Evolutionary conservation across 2,329 filamentous ascomycete species (phyloP).

Genomic region (Ophiocordyceps camponoti-leonardi): DNA sequence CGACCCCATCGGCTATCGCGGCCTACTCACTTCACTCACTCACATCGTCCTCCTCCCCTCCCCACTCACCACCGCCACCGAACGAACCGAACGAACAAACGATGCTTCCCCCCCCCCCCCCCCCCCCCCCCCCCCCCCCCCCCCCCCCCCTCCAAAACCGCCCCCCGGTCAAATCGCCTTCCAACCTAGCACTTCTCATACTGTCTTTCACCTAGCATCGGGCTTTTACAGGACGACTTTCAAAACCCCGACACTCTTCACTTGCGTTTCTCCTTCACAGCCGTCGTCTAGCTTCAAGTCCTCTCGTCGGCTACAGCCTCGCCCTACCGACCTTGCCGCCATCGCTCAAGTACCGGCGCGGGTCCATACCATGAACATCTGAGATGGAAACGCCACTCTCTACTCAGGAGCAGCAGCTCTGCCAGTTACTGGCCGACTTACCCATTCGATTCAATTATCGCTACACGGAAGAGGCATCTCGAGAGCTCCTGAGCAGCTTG

Average conservation of each 20-base stretch:
- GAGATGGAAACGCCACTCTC: slow-evolving; percentile 38
- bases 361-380: slow-evolving; percentile 11
- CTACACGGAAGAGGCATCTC: slow-evolving; percentile 54
- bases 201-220: not conserved
- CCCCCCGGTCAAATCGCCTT: not conserved
- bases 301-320: not conserved
- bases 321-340: not conserved
- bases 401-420: slow-evolving; percentile 66
- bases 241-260: not conserved
- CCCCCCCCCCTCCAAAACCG: not conserved
- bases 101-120: not conserved
- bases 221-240: not conserved
- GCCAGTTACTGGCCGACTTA: slow-evolving; percentile 62
- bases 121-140: not conserved
- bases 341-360: not conserved
- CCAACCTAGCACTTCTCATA: not conserved
- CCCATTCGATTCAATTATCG: slow-evolving; percentile 58
- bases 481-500: slow-evolving; percentile 58
- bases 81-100: too few relatives aligned
- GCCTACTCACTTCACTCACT: too few relatives aligned
- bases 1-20: too few relatives aligned
- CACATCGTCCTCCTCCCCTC: too few relatives aligned
- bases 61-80: too few relatives aligned
- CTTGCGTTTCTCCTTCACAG: not conserved
- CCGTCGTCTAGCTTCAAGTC: not conserved